Percentiles rank a stretch among this genome's conserved stretches.
Evolutionary conservation across 2,329 filamentous ascomycete genomes (phyloP).

Genomic region (Trichoderma atroviride): DNA sequence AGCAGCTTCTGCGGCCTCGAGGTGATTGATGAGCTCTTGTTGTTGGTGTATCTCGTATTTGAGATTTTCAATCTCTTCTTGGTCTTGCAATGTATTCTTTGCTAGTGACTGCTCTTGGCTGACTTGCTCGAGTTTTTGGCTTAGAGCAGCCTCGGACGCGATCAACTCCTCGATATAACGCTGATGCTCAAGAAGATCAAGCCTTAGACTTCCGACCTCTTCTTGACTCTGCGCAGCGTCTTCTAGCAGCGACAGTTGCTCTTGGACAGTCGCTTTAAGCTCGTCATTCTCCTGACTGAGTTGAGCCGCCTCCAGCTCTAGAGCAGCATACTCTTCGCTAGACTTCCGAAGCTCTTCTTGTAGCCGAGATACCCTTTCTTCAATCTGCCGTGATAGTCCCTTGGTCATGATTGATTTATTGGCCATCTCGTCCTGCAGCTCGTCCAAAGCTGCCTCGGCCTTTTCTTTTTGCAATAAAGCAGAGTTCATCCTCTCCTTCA

Average conservation of each 20-base stretch:
- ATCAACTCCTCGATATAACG: conserved; percentile 42
- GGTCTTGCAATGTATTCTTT: conserved; percentile 56
- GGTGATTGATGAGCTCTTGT: conserved; percentile 63
- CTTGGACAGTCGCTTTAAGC: conserved; percentile 49
- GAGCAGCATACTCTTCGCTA: conserved; percentile 50
- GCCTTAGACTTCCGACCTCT: not conserved
- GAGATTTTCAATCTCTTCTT: conserved; percentile 67
- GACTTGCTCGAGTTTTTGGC: conserved; percentile 49
- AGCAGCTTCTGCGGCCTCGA: conserved; percentile 59
- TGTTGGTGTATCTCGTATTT: conserved; percentile 72
- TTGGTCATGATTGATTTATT: conserved; percentile 79
- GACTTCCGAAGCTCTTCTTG: conserved; percentile 66
- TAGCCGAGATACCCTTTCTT: conserved; percentile 68
- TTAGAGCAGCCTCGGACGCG: conserved; percentile 58
- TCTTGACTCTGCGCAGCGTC: conserved; percentile 34
- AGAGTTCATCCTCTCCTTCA: conserved; percentile 57
- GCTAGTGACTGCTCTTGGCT: conserved; percentile 37
- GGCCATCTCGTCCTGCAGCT: conserved; percentile 75
- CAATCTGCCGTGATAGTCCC: conserved; percentile 72
- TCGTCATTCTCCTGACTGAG: conserved; percentile 51
- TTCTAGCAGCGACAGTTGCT: conserved; percentile 28
- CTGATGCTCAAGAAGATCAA: not conserved
- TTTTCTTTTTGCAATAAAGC: conserved; percentile 58
- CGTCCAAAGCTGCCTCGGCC: conserved; percentile 62
- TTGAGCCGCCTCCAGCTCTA: conserved; percentile 55